Percentiles rank a stretch among this genome's conserved stretches.
These are phyloP conservation scores for Wilcoxina mikolae DNA, from an alignment of 495 filamentous ascomycete species.

Conservation along the genomic window DNA sequence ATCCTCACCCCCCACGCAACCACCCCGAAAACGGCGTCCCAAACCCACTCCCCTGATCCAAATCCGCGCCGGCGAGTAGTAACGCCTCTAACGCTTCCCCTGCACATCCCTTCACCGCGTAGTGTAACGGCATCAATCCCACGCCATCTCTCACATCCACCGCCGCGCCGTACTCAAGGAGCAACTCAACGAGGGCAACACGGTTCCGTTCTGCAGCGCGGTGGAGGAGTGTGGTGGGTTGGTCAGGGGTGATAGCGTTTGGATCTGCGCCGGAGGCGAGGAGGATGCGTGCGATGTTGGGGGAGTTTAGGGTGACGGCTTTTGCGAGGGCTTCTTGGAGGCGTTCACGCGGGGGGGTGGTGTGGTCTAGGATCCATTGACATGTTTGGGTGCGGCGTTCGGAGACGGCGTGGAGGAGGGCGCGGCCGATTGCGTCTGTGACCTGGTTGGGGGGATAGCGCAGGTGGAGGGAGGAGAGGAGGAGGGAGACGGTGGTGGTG, in stretches of 20 bases:
- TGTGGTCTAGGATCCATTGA: too few species aligned
- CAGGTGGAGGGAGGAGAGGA: not conserved
- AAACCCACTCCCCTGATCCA: not conserved
- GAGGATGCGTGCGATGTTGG: not conserved
- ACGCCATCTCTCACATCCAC: conserved; percentile 4
- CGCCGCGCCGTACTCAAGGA: conserved; percentile 12
- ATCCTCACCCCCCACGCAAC: not conserved
- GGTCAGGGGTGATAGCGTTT: not conserved
- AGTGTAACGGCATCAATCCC: conserved; percentile 10
- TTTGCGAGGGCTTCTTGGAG: not conserved
- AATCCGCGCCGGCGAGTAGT: not conserved
- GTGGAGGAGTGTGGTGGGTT: not conserved
- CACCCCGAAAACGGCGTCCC: not conserved
- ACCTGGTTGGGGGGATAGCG: not conserved
- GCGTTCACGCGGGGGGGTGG: not conserved
- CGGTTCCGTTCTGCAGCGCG: not conserved
- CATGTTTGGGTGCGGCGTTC: not conserved
- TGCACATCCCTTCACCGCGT: conserved; percentile 5
- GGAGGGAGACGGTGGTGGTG: not conserved
- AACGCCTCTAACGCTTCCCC: not conserved
- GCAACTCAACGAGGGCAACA: conserved; percentile 4
- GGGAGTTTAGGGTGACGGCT: not conserved
- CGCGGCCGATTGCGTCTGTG: not conserved
- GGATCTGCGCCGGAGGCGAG: not conserved
- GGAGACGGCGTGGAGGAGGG: not conserved